Evolutionary conservation across 2,329 filamentous ascomycete species (phyloP).

Genomic region (Aureobasidium sp.): DNA sequence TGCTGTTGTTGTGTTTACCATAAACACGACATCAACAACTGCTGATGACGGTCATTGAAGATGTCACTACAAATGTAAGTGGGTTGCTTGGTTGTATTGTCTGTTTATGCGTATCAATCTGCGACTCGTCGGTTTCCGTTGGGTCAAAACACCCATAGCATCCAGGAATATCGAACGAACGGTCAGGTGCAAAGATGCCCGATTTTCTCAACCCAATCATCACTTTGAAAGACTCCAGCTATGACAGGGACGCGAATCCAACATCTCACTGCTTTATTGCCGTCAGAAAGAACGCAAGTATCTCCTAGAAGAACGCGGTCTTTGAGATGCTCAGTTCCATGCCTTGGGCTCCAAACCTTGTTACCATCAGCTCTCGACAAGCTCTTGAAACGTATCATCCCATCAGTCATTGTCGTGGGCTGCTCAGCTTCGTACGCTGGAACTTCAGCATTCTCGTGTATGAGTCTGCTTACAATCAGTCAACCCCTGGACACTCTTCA

Average conservation of each 20-base stretch:
- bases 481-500: too few relatives aligned
- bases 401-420: neutral
- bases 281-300: neutral
- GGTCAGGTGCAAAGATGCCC: too few relatives aligned
- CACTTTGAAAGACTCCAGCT: neutral
- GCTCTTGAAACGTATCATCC: neutral
- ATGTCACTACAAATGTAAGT: neutral
- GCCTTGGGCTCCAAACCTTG: neutral
- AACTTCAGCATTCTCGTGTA: neutral
- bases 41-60: neutral
- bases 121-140: neutral
- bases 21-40: neutral
- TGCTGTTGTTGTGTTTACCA: neutral
- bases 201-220: neutral
- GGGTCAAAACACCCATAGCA: neutral
- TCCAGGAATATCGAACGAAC: neutral
- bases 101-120: neutral
- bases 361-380: neutral
- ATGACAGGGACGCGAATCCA: neutral
- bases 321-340: neutral
- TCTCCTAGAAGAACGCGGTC: neutral
- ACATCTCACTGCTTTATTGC: neutral
- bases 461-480: too few relatives aligned
- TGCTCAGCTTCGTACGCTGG: neutral
- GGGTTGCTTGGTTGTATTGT: too few relatives aligned